These are phyloP conservation scores for Cinchona pubescens DNA, from an alignment of 257 asterid species.

Conservation along the genomic window DNA sequence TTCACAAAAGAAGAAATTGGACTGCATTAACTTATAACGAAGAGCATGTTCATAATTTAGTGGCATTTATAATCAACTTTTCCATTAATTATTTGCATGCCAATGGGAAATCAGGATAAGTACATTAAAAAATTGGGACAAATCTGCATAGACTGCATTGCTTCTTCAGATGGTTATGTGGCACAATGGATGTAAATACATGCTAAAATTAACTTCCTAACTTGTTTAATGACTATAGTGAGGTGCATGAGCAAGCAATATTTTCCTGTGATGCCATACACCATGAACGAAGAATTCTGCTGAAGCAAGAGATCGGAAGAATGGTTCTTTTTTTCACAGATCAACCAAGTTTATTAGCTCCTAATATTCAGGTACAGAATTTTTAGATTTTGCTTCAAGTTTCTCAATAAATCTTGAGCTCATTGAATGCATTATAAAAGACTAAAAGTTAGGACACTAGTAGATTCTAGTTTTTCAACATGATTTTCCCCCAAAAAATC, in stretches of 20 bases:
- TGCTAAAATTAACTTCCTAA: constrained; percentile 20
- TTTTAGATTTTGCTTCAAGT: neutral
- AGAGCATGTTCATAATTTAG: neutral
- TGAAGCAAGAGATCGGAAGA: constrained; percentile 98
- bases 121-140: neutral
- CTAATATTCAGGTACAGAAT: constrained; percentile 82
- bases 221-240: constrained; percentile 54
- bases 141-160: constrained; percentile 15
- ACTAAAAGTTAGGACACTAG: neutral
- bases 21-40: neutral
- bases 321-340: constrained; percentile 95
- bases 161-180: constrained; percentile 20
- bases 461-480: neutral
- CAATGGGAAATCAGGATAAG: neutral
- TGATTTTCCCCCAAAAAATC: neutral
- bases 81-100: neutral
- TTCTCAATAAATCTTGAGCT: neutral
- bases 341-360: constrained; percentile 98
- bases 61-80: neutral
- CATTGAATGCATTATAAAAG: neutral
- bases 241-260: constrained; percentile 91
- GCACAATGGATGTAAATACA: constrained; percentile 18
- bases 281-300: constrained; percentile 79
- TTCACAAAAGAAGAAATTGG: too few relatives aligned
- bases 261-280: constrained; percentile 83